A percentile compares a stretch with the other conserved stretches of the same genome.
These are phyloP conservation scores for Tetramitus jugosus DNA, from an alignment of 208 protist genomes.

Conservation along the genomic window DNA sequence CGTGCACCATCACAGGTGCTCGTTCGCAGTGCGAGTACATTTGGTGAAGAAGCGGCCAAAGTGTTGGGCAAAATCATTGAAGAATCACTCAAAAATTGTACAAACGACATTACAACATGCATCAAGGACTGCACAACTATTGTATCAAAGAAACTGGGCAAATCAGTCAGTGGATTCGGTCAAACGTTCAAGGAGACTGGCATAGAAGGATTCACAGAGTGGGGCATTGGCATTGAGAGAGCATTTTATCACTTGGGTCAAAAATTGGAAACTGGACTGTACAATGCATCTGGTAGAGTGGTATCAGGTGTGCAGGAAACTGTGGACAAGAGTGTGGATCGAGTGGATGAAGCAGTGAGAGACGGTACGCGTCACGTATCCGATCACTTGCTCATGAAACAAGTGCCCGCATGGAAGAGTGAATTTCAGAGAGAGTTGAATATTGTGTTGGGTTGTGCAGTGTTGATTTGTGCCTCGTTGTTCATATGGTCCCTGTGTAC, in stretches of 20 bases:
- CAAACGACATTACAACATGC: constrained; percentile 2
- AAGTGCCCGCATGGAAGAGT: background rate
- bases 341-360: background rate
- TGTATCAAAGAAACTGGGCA: background rate
- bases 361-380: background rate
- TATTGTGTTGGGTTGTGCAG: background rate
- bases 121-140: background rate
- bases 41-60: constrained; percentile 16
- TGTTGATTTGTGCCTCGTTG: background rate
- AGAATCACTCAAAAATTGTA: constrained; percentile 11
- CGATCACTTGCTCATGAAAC: too few relatives aligned
- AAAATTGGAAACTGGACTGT: constrained; percentile 20
- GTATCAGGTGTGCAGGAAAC: background rate
- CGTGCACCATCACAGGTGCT: constrained; percentile 16
- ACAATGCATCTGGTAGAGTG: background rate
- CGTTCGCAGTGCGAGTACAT: background rate
- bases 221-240: constrained; percentile 20
- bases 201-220: constrained; percentile 12
- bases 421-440: background rate
- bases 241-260: constrained; percentile 1
- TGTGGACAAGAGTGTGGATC: background rate
- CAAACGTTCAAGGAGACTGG: background rate
- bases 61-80: background rate
- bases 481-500: background rate
- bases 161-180: background rate